These are phyloP conservation scores for Penicillium chermesinum DNA, from an alignment of 495 filamentous ascomycete genomes.

Conservation along the genomic window DNA sequence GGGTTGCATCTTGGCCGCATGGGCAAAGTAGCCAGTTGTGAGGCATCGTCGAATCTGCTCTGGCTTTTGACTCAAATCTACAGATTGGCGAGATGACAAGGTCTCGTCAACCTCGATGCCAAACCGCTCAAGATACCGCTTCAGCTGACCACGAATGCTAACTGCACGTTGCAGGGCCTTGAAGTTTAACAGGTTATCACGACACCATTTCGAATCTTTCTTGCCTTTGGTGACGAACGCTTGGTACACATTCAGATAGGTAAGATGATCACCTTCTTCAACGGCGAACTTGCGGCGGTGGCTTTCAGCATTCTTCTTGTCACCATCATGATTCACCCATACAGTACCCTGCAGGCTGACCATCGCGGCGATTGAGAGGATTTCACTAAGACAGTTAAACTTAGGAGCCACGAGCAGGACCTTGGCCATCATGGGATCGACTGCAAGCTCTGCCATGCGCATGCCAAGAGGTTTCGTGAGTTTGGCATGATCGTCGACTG, in stretches of 20 bases:
- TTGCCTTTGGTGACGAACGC: conserved; percentile 81
- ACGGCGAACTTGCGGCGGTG: conserved; percentile 79
- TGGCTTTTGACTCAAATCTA: conserved; percentile 43
- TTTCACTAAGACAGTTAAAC: conserved; percentile 78
- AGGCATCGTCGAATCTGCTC: conserved; percentile 82
- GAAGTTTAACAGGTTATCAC: conserved; percentile 81
- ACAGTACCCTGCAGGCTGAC: conserved; percentile 75
- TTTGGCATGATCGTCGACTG: conserved; percentile 84
- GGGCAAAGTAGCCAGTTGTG: conserved; percentile 88
- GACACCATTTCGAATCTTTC: conserved; percentile 82
- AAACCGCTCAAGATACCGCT: conserved; percentile 81
- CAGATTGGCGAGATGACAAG: conserved; percentile 27
- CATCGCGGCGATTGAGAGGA: conserved; percentile 93
- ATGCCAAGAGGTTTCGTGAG: conserved; percentile 81
- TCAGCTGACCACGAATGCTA: conserved; percentile 80
- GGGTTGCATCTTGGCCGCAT: conserved; percentile 91
- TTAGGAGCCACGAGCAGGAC: conserved; percentile 71
- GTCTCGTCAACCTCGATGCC: conserved; percentile 66
- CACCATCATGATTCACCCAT: conserved; percentile 74
- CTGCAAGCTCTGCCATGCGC: conserved; percentile 90
- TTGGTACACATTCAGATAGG: conserved; percentile 89
- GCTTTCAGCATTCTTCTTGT: conserved; percentile 66
- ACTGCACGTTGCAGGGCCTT: conserved; percentile 77
- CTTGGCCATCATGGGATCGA: conserved; percentile 96
- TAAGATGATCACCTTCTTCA: conserved; percentile 93